phyloP scores from a whole-genome alignment of 768 basidiomycete genomes.

The Lentinus tigrinus region DNA sequence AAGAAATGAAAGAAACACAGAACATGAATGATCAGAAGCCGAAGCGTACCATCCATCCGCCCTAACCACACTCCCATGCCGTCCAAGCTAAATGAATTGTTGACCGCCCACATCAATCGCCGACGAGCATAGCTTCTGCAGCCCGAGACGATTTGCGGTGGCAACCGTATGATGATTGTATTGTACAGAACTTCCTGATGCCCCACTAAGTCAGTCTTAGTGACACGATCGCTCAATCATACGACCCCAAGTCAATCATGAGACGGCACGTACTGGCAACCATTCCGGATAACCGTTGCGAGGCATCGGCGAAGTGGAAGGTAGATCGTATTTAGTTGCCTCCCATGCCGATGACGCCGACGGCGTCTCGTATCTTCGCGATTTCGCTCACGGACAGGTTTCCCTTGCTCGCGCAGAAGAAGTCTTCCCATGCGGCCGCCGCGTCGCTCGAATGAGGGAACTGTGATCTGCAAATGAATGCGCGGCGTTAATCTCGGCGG shows the following conservation, averaged over 20 bases:
- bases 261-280: too few relatives aligned
- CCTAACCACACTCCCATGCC: too few relatives aligned
- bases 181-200: too few relatives aligned
- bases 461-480: slow-evolving; percentile 44
- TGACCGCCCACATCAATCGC: neutral
- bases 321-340: slow-evolving; percentile 48
- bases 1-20: neutral
- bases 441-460: slow-evolving; percentile 66
- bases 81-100: neutral
- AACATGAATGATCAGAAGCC: neutral
- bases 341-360: slow-evolving; percentile 87
- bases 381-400: slow-evolving; percentile 82
- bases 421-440: slow-evolving; percentile 78
- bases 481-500: neutral
- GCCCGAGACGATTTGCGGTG: too few relatives aligned
- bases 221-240: too few relatives aligned
- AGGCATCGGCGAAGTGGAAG: neutral
- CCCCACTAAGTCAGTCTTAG: too few relatives aligned
- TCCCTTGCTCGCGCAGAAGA: slow-evolving; percentile 79
- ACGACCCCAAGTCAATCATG: too few relatives aligned
- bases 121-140: neutral
- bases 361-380: slow-evolving; percentile 86
- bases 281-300: neutral
- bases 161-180: too few relatives aligned
- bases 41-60: neutral